phyloP scores from a whole-genome alignment of 2,329 filamentous ascomycete species.

The Rhexocercosporidium sp. region DNA sequence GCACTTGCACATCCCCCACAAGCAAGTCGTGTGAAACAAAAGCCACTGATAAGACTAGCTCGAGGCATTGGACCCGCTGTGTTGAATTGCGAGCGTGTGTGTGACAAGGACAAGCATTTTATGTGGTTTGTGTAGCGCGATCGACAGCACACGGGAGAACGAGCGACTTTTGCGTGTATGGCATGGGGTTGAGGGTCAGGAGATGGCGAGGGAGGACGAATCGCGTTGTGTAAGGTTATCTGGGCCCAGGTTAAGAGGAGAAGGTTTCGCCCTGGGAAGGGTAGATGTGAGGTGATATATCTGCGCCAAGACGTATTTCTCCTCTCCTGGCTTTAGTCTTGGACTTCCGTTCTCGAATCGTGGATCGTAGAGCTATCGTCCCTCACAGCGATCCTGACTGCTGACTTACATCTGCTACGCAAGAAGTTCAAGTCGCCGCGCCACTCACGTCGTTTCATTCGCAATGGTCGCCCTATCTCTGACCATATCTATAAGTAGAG shows the following conservation, averaged over 20 bases:
- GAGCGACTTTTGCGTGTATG: slow-evolving; percentile 7
- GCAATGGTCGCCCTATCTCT: slow-evolving; percentile 13
- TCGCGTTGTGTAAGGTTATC: slow-evolving; percentile 4
- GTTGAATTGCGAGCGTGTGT: neutral
- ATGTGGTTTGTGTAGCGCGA: slow-evolving; percentile 4
- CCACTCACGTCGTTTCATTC: neutral
- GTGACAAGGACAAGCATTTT: neutral
- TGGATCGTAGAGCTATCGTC: slow-evolving; percentile 1
- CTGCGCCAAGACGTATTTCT: slow-evolving; percentile 11
- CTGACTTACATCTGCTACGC: neutral
- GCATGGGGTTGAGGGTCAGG: neutral
- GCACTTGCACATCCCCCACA: neutral
- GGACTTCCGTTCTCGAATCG: slow-evolving; percentile 5
- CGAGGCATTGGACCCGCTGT: slow-evolving; percentile 16
- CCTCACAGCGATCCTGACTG: neutral
- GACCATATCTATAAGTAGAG: slow-evolving; percentile 17
- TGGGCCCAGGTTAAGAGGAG: neutral
- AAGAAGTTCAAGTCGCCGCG: neutral
- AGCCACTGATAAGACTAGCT: slow-evolving; percentile 15
- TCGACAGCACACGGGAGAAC: neutral
- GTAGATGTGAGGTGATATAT: neutral
- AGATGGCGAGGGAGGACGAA: slow-evolving; percentile 2
- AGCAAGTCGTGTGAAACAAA: neutral
- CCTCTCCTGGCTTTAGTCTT: neutral
- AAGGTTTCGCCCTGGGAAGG: neutral